These are phyloP conservation scores for Collybia mongolica DNA, from an alignment of 768 basidiomycete species.

Conservation along the genomic window DNA sequence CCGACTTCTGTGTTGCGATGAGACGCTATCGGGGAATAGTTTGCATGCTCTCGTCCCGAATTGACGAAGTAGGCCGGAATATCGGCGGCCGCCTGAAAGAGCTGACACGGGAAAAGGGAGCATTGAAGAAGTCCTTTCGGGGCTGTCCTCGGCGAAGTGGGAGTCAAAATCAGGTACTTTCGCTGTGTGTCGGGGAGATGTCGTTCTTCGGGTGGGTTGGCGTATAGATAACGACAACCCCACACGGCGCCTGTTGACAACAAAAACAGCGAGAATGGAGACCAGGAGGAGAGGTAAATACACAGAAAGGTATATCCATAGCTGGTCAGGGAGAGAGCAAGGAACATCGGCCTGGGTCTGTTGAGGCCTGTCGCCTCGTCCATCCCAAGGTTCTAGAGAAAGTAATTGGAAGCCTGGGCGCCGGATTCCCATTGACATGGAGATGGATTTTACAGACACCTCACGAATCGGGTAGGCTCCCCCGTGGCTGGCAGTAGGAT, in stretches of 20 bases:
- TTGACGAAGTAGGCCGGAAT: constrained; percentile 6
- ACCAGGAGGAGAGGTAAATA: constrained; percentile 69
- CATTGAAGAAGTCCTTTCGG: background rate
- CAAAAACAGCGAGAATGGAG: constrained; percentile 51
- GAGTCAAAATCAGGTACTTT: no score
- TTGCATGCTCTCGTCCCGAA: background rate
- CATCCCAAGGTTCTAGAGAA: constrained; percentile 51
- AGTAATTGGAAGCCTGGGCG: constrained; percentile 89
- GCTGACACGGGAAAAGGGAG: constrained; percentile 18
- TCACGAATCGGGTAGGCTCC: constrained; percentile 49
- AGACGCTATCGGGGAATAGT: constrained; percentile 4
- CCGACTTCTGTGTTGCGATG: constrained; percentile 4
- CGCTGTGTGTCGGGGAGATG: background rate
- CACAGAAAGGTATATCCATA: constrained; percentile 68
- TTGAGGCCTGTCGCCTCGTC: background rate
- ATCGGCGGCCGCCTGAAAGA: constrained; percentile 3
- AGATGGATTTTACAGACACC: constrained; percentile 86
- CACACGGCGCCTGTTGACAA: constrained; percentile 19
- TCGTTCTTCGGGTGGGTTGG: constrained; percentile 6
- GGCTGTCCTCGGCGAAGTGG: constrained; percentile 1
- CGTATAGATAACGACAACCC: constrained; percentile 1
- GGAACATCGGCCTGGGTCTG: constrained; percentile 52
- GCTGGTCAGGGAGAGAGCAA: constrained; percentile 84
- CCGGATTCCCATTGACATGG: constrained; percentile 85
- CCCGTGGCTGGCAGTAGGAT: constrained; percentile 17